Percentiles rank a stretch among this genome's conserved stretches.
phyloP scores from a whole-genome alignment of 1,139 yeast species.

The Hyphopichia wangnamkhiaoensis region DNA sequence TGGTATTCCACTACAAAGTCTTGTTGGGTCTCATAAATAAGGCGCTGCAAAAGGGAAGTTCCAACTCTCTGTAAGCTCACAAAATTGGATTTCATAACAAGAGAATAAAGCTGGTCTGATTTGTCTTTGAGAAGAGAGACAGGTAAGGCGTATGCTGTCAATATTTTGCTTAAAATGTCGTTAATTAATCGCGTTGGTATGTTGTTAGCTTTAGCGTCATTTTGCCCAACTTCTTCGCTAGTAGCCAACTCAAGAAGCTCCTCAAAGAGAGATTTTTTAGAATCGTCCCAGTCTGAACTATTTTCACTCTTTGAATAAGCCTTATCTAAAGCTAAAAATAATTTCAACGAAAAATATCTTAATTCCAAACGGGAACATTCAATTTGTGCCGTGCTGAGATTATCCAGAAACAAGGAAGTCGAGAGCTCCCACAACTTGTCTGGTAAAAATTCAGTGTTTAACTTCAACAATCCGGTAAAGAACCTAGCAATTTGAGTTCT shows the following conservation, averaged over 20 bases:
- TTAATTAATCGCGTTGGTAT: conserved; percentile 38
- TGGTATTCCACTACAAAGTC: conserved; percentile 64
- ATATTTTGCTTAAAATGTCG: conserved; percentile 32
- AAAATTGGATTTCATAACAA: conserved; percentile 24
- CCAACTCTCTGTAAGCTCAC: conserved; percentile 37
- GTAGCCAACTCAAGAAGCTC: conserved; percentile 43
- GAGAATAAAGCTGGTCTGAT: conserved; percentile 18
- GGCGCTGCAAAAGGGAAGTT: conserved; percentile 31
- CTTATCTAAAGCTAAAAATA: conserved; percentile 33
- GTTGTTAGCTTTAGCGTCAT: conserved; percentile 16
- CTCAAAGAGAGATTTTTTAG: conserved; percentile 18
- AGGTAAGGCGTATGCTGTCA: conserved; percentile 15
- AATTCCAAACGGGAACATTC: conserved; percentile 42
- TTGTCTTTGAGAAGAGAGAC: conserved; percentile 15
- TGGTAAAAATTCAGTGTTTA: conserved; percentile 21
- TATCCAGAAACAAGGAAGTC: conserved; percentile 48
- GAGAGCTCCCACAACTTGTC: conserved; percentile 39
- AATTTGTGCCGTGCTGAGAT: conserved; percentile 46
- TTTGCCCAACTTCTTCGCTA: conserved; percentile 22
- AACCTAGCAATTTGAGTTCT: conserved; percentile 57
- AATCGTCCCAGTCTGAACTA: conserved; percentile 27
- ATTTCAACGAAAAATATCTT: conserved; percentile 48
- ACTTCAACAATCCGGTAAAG: conserved; percentile 31
- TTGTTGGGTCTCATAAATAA: conserved; percentile 47
- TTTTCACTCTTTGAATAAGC: neutral